phyloP scores from a whole-genome alignment of 176 grass and related monocot genomes.

The Guadua angustifolia region DNA sequence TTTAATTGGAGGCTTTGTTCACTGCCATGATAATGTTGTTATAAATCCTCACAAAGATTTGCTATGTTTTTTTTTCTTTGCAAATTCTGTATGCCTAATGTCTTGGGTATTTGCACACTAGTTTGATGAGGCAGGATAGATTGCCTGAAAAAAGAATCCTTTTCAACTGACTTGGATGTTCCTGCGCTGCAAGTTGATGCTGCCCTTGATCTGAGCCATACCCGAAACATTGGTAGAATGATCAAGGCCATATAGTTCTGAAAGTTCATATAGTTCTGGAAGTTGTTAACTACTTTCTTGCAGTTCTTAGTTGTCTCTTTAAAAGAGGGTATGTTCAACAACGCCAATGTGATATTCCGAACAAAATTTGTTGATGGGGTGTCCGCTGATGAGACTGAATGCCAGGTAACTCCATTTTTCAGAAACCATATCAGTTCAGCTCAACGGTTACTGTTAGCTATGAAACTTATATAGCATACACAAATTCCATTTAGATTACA shows the following conservation, averaged over 20 bases:
- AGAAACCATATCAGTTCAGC: no score
- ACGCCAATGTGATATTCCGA: constrained; percentile 96
- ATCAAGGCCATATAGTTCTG: no score
- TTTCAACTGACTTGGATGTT: constrained; percentile 29
- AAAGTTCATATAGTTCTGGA: constrained; percentile 29
- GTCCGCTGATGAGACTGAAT: no score
- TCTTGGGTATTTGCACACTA: not conserved
- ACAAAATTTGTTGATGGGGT: constrained; percentile 99
- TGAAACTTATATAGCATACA: no score
- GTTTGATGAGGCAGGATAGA: not conserved
- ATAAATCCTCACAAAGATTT: not conserved
- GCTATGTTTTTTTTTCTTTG: not conserved
- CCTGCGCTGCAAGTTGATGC: constrained; percentile 78
- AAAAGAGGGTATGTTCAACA: constrained; percentile 99
- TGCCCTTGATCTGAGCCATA: constrained; percentile 97
- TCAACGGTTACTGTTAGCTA: no score
- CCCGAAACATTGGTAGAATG: constrained; percentile 98
- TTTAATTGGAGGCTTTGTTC: not conserved
- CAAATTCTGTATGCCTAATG: not conserved
- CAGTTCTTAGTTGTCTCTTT: constrained; percentile 97
- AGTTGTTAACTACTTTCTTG: constrained; percentile 23
- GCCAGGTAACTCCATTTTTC: no score
- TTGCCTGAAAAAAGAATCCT: not conserved
- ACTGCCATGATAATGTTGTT: not conserved
- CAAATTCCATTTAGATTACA: no score